A percentile compares a stretch with the other conserved stretches of the same genome.
phyloP scores from a whole-genome alignment of 108 stramenopile species.

The Nitzschia putrida region DNA sequence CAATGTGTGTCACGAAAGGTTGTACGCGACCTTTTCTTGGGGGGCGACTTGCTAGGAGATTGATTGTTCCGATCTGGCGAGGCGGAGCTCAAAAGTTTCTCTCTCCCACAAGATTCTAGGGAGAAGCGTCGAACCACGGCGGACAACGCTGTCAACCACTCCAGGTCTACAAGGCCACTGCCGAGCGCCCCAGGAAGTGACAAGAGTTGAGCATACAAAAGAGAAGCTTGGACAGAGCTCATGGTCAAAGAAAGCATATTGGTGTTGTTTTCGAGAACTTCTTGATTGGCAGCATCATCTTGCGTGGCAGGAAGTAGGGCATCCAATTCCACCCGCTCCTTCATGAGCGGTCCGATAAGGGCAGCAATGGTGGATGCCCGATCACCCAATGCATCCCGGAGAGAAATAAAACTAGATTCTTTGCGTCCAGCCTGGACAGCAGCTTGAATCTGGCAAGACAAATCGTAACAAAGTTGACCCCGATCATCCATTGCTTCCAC shows the following conservation, averaged over 20 bases:
- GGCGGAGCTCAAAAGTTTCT: slow-evolving; percentile 12
- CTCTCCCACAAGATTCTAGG: slow-evolving; percentile 52
- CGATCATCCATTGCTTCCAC: too few species aligned
- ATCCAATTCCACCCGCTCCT: slow-evolving; percentile 49
- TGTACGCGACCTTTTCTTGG: slow-evolving; percentile 26
- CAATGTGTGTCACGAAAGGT: neutral
- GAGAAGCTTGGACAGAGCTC: slow-evolving; percentile 45
- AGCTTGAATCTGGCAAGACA: too few species aligned
- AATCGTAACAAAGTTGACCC: too few species aligned
- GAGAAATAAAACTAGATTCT: neutral
- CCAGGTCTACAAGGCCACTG: slow-evolving; percentile 65
- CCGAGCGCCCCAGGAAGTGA: slow-evolving; percentile 66
- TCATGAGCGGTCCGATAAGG: slow-evolving; percentile 33
- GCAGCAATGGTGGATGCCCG: slow-evolving; percentile 8
- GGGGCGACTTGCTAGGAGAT: slow-evolving; percentile 36
- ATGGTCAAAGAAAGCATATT: slow-evolving; percentile 49
- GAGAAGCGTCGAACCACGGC: slow-evolving; percentile 70
- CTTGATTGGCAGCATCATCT: slow-evolving; percentile 59
- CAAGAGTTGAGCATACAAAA: slow-evolving; percentile 58
- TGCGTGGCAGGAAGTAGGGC: slow-evolving; percentile 58
- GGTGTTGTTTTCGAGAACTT: slow-evolving; percentile 36
- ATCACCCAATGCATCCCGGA: slow-evolving; percentile 10
- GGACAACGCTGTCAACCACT: slow-evolving; percentile 52
- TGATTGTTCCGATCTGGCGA: neutral
- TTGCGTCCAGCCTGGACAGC: too few species aligned